Percentiles rank a stretch among this genome's conserved stretches.
Evolutionary conservation across 768 basidiomycete species (phyloP).

Genomic region (Tephrocybe sp.): DNA sequence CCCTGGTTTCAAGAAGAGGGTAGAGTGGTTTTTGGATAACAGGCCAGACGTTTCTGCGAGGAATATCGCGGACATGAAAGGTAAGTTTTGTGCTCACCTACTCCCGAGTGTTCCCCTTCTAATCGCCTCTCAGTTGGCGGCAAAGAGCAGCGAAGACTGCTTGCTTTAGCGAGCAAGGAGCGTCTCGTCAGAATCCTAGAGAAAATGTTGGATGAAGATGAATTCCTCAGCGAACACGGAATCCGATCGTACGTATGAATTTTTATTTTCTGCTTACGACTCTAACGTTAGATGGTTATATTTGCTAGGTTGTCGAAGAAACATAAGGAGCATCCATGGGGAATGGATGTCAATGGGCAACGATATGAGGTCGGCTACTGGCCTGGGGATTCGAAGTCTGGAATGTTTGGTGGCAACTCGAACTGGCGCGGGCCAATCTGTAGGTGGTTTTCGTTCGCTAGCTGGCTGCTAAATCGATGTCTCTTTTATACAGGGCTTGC

Average conservation of each 20-base stretch:
- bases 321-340: slow-evolving; percentile 93
- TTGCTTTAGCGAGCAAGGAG: slow-evolving; percentile 92
- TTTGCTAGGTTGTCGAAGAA: slow-evolving; percentile 74
- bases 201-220: slow-evolving; percentile 96
- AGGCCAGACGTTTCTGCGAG: slow-evolving; percentile 81
- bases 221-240: slow-evolving; percentile 95
- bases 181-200: slow-evolving; percentile 83
- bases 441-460: slow-evolving; percentile 28
- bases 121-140: slow-evolving; percentile 42
- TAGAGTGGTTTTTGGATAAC: slow-evolving; percentile 99
- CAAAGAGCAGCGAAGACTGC: slow-evolving; percentile 79
- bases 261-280: not conserved
- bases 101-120: not conserved
- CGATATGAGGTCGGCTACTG: slow-evolving; percentile 93
- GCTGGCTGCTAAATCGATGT: not conserved
- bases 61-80: slow-evolving; percentile 97
- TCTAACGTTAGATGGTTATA: not conserved
- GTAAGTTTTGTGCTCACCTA: slow-evolving; percentile 30
- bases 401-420: slow-evolving; percentile 99
- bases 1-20: slow-evolving; percentile 97
- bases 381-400: slow-evolving; percentile 96
- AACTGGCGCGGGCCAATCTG: slow-evolving; percentile 95
- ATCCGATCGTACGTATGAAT: slow-evolving; percentile 76
- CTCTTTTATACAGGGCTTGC: slow-evolving; percentile 68
- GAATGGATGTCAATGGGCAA: slow-evolving; percentile 90